These are phyloP conservation scores for Phialophora macrospora DNA, from an alignment of 2,329 filamentous ascomycete genomes.

Conservation along the genomic window DNA sequence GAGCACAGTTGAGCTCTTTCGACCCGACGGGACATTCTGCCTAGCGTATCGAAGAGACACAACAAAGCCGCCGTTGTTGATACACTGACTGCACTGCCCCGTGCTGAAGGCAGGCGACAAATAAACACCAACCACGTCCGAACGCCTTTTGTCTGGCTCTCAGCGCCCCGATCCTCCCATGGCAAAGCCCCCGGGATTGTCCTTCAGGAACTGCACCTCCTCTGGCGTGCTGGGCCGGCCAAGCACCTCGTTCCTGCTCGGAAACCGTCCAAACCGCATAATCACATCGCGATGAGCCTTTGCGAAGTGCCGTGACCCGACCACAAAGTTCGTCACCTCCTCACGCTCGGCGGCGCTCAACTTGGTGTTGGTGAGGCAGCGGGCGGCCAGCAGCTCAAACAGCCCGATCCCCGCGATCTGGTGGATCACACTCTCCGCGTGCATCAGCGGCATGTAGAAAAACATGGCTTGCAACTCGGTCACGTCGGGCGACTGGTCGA, in stretches of 20 bases:
- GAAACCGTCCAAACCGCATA: slow-evolving; percentile 40
- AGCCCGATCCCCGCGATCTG: slow-evolving; percentile 42
- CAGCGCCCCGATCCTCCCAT: not conserved
- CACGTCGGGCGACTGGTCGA: slow-evolving; percentile 38
- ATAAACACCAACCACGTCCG: not conserved
- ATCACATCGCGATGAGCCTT: slow-evolving; percentile 37
- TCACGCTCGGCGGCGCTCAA: slow-evolving; percentile 12
- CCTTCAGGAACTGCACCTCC: slow-evolving; percentile 31
- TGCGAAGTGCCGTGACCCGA: slow-evolving; percentile 33
- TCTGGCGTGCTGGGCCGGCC: slow-evolving; percentile 33
- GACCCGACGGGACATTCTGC: too few species aligned
- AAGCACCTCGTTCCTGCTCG: slow-evolving; percentile 39
- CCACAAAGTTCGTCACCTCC: slow-evolving; percentile 31
- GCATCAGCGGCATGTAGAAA: slow-evolving; percentile 46
- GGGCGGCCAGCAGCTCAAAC: slow-evolving; percentile 36
- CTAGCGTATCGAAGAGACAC: too few species aligned
- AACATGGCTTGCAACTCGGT: slow-evolving; percentile 34
- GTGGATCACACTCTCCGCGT: slow-evolving; percentile 44
- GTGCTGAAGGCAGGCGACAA: too few species aligned
- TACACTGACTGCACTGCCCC: not conserved
- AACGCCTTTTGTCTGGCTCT: not conserved
- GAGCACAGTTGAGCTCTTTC: too few species aligned
- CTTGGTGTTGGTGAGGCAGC: slow-evolving; percentile 19
- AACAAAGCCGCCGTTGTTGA: too few species aligned
- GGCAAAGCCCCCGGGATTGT: slow-evolving; percentile 31